Percentiles rank a stretch among this genome's conserved stretches.
Evolutionary conservation across 345 rosid species (phyloP).

Genomic region (Eutrema yunnanense): DNA sequence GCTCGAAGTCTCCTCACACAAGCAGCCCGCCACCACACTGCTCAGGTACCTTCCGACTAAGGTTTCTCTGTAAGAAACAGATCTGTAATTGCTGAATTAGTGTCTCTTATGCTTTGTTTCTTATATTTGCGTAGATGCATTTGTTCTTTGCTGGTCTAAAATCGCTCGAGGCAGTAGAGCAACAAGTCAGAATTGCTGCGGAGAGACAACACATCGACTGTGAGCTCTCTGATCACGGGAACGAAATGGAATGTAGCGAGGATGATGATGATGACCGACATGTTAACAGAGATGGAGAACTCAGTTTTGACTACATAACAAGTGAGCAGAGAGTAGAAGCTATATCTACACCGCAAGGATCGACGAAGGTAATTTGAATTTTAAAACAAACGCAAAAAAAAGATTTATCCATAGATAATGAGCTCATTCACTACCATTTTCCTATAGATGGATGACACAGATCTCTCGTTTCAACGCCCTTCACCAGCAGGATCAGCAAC

Average conservation of each 20-base stretch:
- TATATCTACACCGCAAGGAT: conserved; percentile 42
- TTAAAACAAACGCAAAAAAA: neutral
- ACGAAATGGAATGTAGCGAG: conserved; percentile 52
- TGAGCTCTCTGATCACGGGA: conserved; percentile 58
- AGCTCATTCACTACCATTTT: conserved; percentile 1
- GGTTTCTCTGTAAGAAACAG: neutral
- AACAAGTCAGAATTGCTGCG: conserved; percentile 55
- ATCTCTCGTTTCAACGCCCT: conserved; percentile 45
- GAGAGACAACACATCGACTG: conserved; percentile 81
- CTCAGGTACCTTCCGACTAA: conserved; percentile 57
- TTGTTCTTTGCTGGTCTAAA: conserved; percentile 71
- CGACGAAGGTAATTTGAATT: conserved; percentile 54
- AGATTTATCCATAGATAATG: neutral
- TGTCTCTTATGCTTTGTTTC: conserved; percentile 4
- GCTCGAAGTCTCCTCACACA: conserved; percentile 88
- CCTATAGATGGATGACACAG: conserved; percentile 53
- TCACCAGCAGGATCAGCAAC: conserved; percentile 45
- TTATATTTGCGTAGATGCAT: conserved; percentile 47
- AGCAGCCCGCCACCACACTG: conserved; percentile 91
- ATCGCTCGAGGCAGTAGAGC: conserved; percentile 81
- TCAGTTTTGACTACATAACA: conserved; percentile 77
- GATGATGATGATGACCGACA: conserved; percentile 40
- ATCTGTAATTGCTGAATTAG: neutral
- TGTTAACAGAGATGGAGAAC: conserved; percentile 58
- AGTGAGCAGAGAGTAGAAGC: conserved; percentile 46